Base-by-base conservation (phyloP, 768 basidiomycete species). In the Inosperma sp. region DNA sequence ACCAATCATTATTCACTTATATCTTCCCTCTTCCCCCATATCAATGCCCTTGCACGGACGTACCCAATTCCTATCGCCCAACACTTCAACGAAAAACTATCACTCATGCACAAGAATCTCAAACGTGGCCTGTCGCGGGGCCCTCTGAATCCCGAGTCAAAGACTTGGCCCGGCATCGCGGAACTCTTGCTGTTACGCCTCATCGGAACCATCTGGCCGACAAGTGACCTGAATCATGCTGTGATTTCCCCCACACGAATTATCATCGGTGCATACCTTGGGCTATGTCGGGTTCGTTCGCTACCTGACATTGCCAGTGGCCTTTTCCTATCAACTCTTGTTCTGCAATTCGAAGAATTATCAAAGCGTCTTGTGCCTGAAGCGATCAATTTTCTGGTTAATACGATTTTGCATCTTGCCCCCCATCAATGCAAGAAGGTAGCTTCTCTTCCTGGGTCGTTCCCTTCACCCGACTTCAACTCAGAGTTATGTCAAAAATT, bases 61-160 rank as follows among this genome's bases (percentile, higher is more conserved):
- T 94, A 94, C 67, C 91, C 94, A 2, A 79, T 88, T 48, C 78
- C 84, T 39, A 75, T 84, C 7, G 93, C 94, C 1, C 77, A 81
- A 45, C 78, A 82, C 61, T 91, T 94, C 67, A 80, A 88, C 53
- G 72, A 78, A 23, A 98, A 97, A 68, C 76, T 98, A 36, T 70
- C 75, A 8, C 68, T 96, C 5, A 96, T 98, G 92, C 84, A 97
- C 66, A 93, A 93, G 73, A 96, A 97, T 64, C 79, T 98, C 48
- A 81, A 81, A 44, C 83, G 83, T 7, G 94, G 93, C 7, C 71
- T 99, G 14, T 78, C 84, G 3, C 75, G 75, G 6, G 91, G 89
- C 1, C 72, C 88, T 0, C 70, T 80, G 12, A 70, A 77, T 21
- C 65, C 65, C 0, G 72, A 79, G 7, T 75, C 90, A 3, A 88